Base-by-base conservation (phyloP, 768 basidiomycete species). In the Imleria badia region DNA sequence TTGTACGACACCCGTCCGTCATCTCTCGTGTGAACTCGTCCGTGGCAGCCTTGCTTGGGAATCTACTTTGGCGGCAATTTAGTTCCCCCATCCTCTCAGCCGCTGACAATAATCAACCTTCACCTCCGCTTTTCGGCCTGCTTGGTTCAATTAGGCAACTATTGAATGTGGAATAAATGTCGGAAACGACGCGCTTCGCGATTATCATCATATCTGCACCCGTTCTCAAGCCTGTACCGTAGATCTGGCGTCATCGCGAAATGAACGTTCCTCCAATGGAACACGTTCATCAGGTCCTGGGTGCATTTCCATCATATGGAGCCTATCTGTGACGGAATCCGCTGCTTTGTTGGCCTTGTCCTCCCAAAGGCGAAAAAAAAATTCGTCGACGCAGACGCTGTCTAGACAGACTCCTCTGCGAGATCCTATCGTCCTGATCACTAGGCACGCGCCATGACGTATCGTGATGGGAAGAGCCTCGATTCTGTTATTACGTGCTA, bases 11-110 rank as follows among this genome's bases (percentile, higher is more conserved):
- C 36, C 43, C 23, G 33, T 48, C 51, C 47, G 35, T 26, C 36
- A 15, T 33, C 36, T 26, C 42, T 35, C 59, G 61, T 65, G 64
- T 59, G 64, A 64, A 65, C 33, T n/a, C 36, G 52, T 46, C 33
- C n/a, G 17, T 48, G 35, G 36, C 22, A 22, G 19, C 39, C 4
- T 35, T 11, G 52, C 63, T 67, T 67, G 65, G 63, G 60, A 66
- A 65, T 35, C 26, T 5, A 10, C 6, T 29, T n/a, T 19, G n/a
- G 22, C 60, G 49, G 52, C 40, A 51, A 48, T 58, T 58, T 48
- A 55, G 45, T 54, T 60, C 52, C 55, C 55, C 52, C 58, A 38
- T 34, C 52, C 52, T 44, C 12, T 50, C 41, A 17, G 55, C 48
- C 43, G 42, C 41, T 51, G 39, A 42, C 39, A 42, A 31, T 51